Evolutionary conservation across 805 yeast genomes (phyloP).

Genomic region (Wickerhamiella cacticola): DNA sequence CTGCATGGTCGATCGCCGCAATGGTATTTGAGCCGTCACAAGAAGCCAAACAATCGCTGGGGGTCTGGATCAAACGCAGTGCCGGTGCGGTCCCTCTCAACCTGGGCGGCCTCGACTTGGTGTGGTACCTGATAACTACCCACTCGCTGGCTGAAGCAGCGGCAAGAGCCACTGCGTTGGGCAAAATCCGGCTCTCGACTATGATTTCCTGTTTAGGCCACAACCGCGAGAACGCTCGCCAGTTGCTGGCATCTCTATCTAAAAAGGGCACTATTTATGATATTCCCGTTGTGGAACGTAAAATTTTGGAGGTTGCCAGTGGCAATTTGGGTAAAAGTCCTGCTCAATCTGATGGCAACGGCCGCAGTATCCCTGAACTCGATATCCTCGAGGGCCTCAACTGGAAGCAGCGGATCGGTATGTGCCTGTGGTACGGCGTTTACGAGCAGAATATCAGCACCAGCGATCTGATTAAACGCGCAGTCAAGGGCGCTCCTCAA

Average conservation of each 20-base stretch:
- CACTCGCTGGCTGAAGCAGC: slow-evolving; percentile 55
- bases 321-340: slow-evolving; percentile 29
- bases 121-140: slow-evolving; percentile 24
- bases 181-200: slow-evolving; percentile 58
- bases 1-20: slow-evolving; percentile 9
- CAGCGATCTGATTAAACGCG: slow-evolving; percentile 8
- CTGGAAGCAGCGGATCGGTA: slow-evolving; percentile 54
- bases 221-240: slow-evolving; percentile 39
- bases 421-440: slow-evolving; percentile 50
- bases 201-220: slow-evolving; percentile 60
- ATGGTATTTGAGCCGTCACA: slow-evolving; percentile 3
- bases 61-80: slow-evolving; percentile 1
- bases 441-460: background rate
- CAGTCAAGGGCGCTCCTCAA: slow-evolving; percentile 8
- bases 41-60: slow-evolving; percentile 1
- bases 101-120: background rate
- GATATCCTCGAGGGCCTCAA: slow-evolving; percentile 36
- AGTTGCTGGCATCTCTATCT: slow-evolving; percentile 59
- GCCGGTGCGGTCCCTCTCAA: background rate
- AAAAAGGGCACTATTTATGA: slow-evolving; percentile 31
- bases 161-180: slow-evolving; percentile 44
- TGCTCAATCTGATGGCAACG: slow-evolving; percentile 17
- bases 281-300: slow-evolving; percentile 44
- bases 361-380: slow-evolving; percentile 11
- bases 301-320: slow-evolving; percentile 52